Percentiles rank a stretch among this genome's conserved stretches.
Conservation (phyloP, 2,329 filamentous ascomycete species). For the Chalaropsis ovoidea region DNA sequence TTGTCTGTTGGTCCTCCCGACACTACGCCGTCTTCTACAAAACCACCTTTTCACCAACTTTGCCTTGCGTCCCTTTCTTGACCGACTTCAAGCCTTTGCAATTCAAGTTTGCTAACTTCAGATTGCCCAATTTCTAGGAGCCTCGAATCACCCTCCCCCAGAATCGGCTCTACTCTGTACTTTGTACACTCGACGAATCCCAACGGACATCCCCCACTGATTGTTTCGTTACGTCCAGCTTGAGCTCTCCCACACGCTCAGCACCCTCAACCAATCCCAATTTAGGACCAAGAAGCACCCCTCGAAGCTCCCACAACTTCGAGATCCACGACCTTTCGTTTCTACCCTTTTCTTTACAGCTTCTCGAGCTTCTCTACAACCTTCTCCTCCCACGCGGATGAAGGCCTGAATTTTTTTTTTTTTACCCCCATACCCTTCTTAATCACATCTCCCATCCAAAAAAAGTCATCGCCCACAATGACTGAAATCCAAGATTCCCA, state of each 20-base stretch:
- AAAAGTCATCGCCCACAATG: conserved; percentile 35
- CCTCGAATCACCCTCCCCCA: not conserved
- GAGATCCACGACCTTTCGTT: conserved; percentile 14
- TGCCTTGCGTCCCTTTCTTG: not conserved
- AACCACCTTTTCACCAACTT: not conserved
- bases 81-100: not conserved
- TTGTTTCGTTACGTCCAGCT: conserved; percentile 22
- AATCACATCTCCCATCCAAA: conserved; percentile 19
- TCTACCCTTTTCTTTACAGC: not conserved
- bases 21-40: conserved; percentile 12
- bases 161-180: conserved; percentile 10
- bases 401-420: conserved; percentile 10
- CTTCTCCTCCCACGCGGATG: conserved; percentile 20
- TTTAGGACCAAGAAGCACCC: conserved; percentile 1
- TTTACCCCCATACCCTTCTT: conserved; percentile 16
- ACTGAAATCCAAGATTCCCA: conserved; percentile 38
- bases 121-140: conserved; percentile 14
- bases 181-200: conserved; percentile 17
- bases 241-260: conserved; percentile 13
- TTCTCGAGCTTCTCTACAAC: conserved; percentile 14
- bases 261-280: conserved; percentile 20
- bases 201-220: conserved; percentile 24
- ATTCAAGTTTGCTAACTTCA: conserved; percentile 8
- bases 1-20: conserved; percentile 7
- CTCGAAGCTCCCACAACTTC: conserved; percentile 25